Evolutionary conservation across 129 eudicot genomes (phyloP), one percentile per base, ranked within the genome.

Genomic region (Chrysanthemum lavandulifolium): DNA sequence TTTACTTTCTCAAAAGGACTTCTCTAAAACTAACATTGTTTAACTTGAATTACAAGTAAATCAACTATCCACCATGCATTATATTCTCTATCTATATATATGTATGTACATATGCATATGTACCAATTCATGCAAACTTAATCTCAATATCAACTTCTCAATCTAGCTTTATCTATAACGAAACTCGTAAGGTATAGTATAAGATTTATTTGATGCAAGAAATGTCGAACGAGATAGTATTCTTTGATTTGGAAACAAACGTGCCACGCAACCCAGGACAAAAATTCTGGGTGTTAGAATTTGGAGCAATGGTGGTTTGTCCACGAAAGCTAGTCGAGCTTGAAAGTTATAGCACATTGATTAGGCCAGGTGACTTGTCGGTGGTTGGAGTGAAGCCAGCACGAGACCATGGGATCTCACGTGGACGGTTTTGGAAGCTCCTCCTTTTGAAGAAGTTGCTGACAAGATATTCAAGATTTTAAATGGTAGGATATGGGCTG

Each of bases 401-500:
- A 5, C 74, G 98, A 61, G 14, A 60, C n/a, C 86, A 79, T 67
- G 98, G 96, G 65, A 93, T 93, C 14, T 87, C 92, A 8, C 82
- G 96, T 13, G 82, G 8, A 78, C 82, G 2, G 91, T 88, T 13
- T 76, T 77, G 6, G 61, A 60, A 6, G 97, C 98, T 18, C 98
- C 98, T 0, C 15, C 65, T 10, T 94, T 94, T 73, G 89, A 84
- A 54, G 82, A 90, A 72, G 97, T 94, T 59, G 92, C 98, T 0
- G 89, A 90, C 36, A 85, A 78, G 78, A 88, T 94, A 31, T 88
- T 84, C 48, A 57, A 67, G 56, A 81, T 94, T 78, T 76, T 94
- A 62, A 72, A 94, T 80, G 98, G 98, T 10, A 86, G 88, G 74
- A 80, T 94, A 9, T 94, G 98, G 98, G 97, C 98, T 14, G 98